phyloP scores from a whole-genome alignment of 1,284 basidiomycete genomes.

The Cryptococcus sp. region DNA sequence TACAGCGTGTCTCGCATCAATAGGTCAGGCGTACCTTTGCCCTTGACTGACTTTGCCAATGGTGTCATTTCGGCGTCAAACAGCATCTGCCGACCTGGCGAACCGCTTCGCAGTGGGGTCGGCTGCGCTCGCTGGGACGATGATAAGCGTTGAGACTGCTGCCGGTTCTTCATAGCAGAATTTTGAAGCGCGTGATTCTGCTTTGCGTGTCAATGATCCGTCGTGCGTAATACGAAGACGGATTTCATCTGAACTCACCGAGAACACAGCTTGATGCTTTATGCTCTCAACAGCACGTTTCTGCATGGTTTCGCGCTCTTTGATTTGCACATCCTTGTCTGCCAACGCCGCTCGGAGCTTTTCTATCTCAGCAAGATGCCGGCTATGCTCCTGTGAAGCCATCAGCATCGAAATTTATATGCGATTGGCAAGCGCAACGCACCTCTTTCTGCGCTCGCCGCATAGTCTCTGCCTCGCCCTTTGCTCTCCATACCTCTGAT shows the following conservation, averaged over 20 bases:
- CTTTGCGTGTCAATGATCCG: not conserved
- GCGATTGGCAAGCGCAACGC: too few species aligned
- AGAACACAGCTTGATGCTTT: conserved; percentile 46
- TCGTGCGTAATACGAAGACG: not conserved
- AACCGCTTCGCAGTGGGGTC: conserved; percentile 25
- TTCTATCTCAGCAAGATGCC: conserved; percentile 20
- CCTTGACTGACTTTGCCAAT: conserved; percentile 27
- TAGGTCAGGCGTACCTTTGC: conserved; percentile 25
- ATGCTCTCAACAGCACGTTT: conserved; percentile 39
- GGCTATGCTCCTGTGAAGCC: conserved; percentile 18
- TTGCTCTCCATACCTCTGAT: conserved; percentile 34
- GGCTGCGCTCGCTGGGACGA: conserved; percentile 13
- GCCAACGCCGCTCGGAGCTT: conserved; percentile 27
- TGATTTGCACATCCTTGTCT: conserved; percentile 35
- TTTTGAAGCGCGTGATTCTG: conserved; percentile 32
- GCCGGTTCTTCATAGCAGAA: conserved; percentile 25
- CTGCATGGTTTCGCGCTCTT: conserved; percentile 32
- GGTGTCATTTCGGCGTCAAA: conserved; percentile 15
- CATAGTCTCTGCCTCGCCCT: conserved; percentile 38
- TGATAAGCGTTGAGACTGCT: conserved; percentile 11
- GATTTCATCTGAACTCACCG: conserved; percentile 23
- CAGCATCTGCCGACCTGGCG: conserved; percentile 19
- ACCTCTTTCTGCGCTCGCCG: conserved; percentile 37
- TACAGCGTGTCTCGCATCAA: too few species aligned
- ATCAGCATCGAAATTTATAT: too few species aligned